Conservation (phyloP, 306 rosid species). For the Corylus heterophylla region DNA sequence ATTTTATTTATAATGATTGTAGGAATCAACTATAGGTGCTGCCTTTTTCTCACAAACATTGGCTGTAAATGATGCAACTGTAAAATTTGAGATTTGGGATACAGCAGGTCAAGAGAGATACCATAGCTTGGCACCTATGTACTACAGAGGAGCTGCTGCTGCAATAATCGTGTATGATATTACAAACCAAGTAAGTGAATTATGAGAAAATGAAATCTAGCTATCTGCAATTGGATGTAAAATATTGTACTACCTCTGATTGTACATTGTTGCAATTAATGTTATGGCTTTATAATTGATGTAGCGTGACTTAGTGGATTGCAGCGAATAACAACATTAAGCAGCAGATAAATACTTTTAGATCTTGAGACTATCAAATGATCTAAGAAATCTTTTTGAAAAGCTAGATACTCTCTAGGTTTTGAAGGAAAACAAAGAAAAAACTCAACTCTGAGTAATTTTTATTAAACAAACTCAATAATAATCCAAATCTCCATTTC, state of each 20-base stretch:
- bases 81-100: conserved; percentile 67
- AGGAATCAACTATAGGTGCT: conserved; percentile 71
- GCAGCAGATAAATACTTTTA: too few species aligned
- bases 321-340: too few species aligned
- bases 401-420: too few species aligned
- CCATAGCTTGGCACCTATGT: conserved; percentile 69
- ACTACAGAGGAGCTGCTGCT: conserved; percentile 67
- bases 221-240: background rate
- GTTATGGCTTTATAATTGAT: background rate
- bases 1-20: conserved; percentile 1
- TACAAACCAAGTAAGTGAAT: conserved; percentile 53
- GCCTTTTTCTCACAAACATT: conserved; percentile 68
- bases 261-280: background rate
- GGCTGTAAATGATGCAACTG: conserved; percentile 66
- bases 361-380: too few species aligned
- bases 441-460: too few species aligned
- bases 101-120: conserved; percentile 70
- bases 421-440: too few species aligned
- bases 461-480: too few species aligned
- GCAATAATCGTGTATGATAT: conserved; percentile 63
- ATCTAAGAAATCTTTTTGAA: too few species aligned
- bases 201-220: background rate
- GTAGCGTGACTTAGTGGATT: too few species aligned
- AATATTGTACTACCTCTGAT: background rate
- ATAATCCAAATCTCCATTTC: too few species aligned